A percentile compares a stretch with the other conserved stretches of the same genome.
These are phyloP conservation scores for Xylaria arbuscula DNA, from an alignment of 2,329 filamentous ascomycete species.

Conservation along the genomic window DNA sequence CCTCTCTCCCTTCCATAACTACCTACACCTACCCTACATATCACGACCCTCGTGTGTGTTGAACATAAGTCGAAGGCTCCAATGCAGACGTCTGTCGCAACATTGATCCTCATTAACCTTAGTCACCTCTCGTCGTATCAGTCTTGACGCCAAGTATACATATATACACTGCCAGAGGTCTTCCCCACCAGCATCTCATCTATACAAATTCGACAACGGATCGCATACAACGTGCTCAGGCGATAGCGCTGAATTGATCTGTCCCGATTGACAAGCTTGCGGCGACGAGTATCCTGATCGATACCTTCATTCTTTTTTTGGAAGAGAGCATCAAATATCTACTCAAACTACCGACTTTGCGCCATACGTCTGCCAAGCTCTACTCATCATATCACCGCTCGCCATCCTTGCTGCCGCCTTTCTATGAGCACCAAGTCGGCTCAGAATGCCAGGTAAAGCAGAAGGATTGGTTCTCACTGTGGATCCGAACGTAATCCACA, in stretches of 20 bases:
- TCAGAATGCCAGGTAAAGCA: constrained; percentile 83
- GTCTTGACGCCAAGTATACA: constrained; percentile 37
- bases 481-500: constrained; percentile 90
- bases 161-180: constrained; percentile 26
- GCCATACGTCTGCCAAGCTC: constrained; percentile 41
- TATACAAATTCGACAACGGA: constrained; percentile 9
- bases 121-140: constrained; percentile 30
- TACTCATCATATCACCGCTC: constrained; percentile 36
- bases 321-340: background rate
- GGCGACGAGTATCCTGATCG: constrained; percentile 39
- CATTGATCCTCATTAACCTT: constrained; percentile 43
- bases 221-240: background rate
- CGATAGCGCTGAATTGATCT: constrained; percentile 25
- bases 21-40: constrained; percentile 40
- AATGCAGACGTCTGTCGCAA: constrained; percentile 36
- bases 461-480: constrained; percentile 89
- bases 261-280: constrained; percentile 28
- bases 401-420: constrained; percentile 39
- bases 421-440: constrained; percentile 43
- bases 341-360: constrained; percentile 39
- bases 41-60: constrained; percentile 42
- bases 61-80: constrained; percentile 38
- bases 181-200: constrained; percentile 14
- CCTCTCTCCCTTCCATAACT: constrained; percentile 39
- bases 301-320: constrained; percentile 1